Evolutionary conservation across 257 asterid species (phyloP).

Genomic region (Knoxia roxburghii): DNA sequence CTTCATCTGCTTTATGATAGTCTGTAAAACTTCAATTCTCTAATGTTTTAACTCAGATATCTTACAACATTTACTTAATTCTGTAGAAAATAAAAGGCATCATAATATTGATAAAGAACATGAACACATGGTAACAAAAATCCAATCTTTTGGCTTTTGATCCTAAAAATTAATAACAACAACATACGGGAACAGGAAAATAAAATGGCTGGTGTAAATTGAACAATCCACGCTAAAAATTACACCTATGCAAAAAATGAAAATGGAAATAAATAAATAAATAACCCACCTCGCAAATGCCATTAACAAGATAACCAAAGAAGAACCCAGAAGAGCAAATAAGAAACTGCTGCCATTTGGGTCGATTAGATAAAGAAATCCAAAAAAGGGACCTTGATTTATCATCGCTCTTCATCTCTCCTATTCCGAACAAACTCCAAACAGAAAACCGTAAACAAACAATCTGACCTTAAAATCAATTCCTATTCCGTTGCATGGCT

Average conservation of each 20-base stretch:
- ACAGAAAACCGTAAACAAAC: background rate
- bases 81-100: background rate
- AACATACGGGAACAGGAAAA: too few species aligned
- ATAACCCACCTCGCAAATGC: conserved; percentile 70
- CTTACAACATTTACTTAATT: background rate
- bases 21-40: background rate
- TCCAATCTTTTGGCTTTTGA: background rate
- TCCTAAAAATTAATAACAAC: too few species aligned
- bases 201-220: too few species aligned
- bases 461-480: background rate
- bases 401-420: conserved; percentile 70
- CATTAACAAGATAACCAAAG: conserved; percentile 92
- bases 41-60: background rate
- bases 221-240: background rate
- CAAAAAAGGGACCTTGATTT: conserved; percentile 75
- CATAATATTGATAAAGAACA: background rate
- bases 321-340: conserved; percentile 86
- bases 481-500: conserved; percentile 11
- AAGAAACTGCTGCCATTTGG: conserved; percentile 83
- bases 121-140: background rate
- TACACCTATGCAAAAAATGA: background rate
- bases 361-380: conserved; percentile 58
- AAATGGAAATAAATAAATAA: background rate
- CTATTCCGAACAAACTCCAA: conserved; percentile 4
- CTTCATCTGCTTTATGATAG: background rate